Percentiles rank a stretch among this genome's conserved stretches.
Evolutionary conservation across 257 asterid genomes (phyloP).

Genomic region (Dorcoceras hygrometricum): DNA sequence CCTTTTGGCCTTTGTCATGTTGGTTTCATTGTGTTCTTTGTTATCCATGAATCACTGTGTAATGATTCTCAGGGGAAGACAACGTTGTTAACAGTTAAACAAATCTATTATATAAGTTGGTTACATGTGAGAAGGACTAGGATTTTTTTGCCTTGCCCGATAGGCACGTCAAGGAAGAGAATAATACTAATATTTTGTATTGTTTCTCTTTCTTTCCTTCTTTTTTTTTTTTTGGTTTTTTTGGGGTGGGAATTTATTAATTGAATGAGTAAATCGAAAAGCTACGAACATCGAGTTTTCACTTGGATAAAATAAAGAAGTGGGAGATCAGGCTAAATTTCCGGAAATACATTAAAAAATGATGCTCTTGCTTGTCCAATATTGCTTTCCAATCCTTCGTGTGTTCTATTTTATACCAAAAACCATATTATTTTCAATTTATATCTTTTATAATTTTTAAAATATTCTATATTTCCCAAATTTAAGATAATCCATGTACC

Average conservation of each 20-base stretch:
- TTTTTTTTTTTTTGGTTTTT: slow-evolving; percentile 2
- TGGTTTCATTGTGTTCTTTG: slow-evolving; percentile 40
- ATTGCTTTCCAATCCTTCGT: too few relatives aligned
- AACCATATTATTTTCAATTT: too few relatives aligned
- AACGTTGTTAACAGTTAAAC: background rate
- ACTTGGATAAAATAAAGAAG: too few relatives aligned
- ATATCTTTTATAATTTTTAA: too few relatives aligned
- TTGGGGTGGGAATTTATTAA: slow-evolving; percentile 30
- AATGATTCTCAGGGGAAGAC: background rate
- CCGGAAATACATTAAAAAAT: too few relatives aligned
- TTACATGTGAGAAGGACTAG: background rate
- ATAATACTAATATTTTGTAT: slow-evolving; percentile 3
- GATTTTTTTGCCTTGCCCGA: slow-evolving; percentile 19
- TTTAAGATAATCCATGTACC: too few relatives aligned
- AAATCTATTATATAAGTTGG: slow-evolving; percentile 19
- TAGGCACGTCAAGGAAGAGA: slow-evolving; percentile 36
- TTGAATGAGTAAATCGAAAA: slow-evolving; percentile 22
- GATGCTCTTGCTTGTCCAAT: too few relatives aligned
- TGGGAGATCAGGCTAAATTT: too few relatives aligned
- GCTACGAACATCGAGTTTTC: too few relatives aligned
- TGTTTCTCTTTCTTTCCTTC: background rate
- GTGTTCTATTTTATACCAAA: too few relatives aligned
- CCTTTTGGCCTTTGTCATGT: slow-evolving; percentile 39
- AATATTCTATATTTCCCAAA: too few relatives aligned
- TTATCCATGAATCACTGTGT: slow-evolving; percentile 30